phyloP scores from a whole-genome alignment of 2,329 filamentous ascomycete genomes.

The Colletotrichum sp. region DNA sequence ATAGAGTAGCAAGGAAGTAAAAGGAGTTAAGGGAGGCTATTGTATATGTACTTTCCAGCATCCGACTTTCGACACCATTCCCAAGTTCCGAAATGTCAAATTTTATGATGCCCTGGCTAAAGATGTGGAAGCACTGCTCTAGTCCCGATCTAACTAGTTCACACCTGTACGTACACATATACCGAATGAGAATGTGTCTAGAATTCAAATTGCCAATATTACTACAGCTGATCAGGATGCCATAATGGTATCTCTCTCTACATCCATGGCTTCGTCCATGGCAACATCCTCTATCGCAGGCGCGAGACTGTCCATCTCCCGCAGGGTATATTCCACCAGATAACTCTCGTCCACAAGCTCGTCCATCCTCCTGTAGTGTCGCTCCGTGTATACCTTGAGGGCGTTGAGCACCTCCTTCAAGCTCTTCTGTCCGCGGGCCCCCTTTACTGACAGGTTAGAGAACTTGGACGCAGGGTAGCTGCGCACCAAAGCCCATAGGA shows the following conservation, averaged over 20 bases:
- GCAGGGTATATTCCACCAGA: constrained; percentile 88
- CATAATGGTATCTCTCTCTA: constrained; percentile 47
- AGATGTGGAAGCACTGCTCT: too few relatives aligned
- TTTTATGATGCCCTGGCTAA: too few relatives aligned
- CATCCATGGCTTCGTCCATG: constrained; percentile 42
- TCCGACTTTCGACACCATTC: too few relatives aligned
- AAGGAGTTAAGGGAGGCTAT: too few relatives aligned
- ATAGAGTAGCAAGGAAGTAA: too few relatives aligned
- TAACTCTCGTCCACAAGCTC: constrained; percentile 94
- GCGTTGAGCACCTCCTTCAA: constrained; percentile 86
- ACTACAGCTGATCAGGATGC: background rate
- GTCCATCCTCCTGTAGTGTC: constrained; percentile 89
- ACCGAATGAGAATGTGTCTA: background rate
- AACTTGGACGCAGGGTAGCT: constrained; percentile 82
- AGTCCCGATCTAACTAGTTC: too few relatives aligned
- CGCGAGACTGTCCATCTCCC: constrained; percentile 84
- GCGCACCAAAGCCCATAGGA: constrained; percentile 79
- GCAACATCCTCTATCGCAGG: constrained; percentile 41
- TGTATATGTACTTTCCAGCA: too few relatives aligned
- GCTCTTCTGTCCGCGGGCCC: constrained; percentile 64
- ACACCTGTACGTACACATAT: too few relatives aligned
- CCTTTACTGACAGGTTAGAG: constrained; percentile 69
- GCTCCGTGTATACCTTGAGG: constrained; percentile 88
- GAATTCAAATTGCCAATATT: background rate
- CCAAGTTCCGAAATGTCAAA: too few relatives aligned